Evolutionary conservation across 2,329 filamentous ascomycete genomes (phyloP), one percentile per base, ranked within the genome.

Genomic region (Aspergillus novoparasiticus): DNA sequence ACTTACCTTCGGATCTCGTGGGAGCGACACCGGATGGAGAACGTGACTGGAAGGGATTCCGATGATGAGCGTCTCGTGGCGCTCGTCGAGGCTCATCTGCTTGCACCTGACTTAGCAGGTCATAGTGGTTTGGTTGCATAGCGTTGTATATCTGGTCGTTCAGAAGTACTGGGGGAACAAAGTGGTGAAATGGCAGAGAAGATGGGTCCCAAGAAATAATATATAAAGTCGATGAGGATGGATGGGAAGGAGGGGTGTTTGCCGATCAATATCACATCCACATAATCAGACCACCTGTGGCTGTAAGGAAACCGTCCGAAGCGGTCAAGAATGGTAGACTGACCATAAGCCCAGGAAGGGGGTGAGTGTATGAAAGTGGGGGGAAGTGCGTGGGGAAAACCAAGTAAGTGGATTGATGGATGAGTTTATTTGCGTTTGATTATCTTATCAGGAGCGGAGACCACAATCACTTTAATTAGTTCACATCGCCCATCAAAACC

Each of bases 1-100:
- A 74, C 78, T 61, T 73, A 81, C 79, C 79, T 72, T 81, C 79
- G 71, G 79, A 80, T 73, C 79, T 78, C 71, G 74, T 73, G 70
- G 74, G 68, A 23, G 66, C 68, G 58, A 71, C 74, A 74, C 72
- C 73, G 59, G 78, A 75, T 64, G 70, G 69, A 61, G 66, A 70
- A 56, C 72, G 76, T 69, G 76, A 73, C 73, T 75, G 73, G 65
- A 70, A 70, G 63, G 61, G 62, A 55, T 71, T 69, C 67, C 75
- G 63, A 67, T 74, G 73, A 69, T 67, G 62, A 64, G 64, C 68
- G 67, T 77, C 76, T 67, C 75, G 73, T 68, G 74, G 75, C 72
- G 75, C 69, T 70, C 72, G 74, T 68, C 71, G 73, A 62, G 71
- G 68, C 60, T 76, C 72, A 46, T 70, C 67, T 51, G 68, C 21